These are phyloP conservation scores for Blastomyces silverae DNA, from an alignment of 2,329 filamentous ascomycete genomes.

Conservation along the genomic window DNA sequence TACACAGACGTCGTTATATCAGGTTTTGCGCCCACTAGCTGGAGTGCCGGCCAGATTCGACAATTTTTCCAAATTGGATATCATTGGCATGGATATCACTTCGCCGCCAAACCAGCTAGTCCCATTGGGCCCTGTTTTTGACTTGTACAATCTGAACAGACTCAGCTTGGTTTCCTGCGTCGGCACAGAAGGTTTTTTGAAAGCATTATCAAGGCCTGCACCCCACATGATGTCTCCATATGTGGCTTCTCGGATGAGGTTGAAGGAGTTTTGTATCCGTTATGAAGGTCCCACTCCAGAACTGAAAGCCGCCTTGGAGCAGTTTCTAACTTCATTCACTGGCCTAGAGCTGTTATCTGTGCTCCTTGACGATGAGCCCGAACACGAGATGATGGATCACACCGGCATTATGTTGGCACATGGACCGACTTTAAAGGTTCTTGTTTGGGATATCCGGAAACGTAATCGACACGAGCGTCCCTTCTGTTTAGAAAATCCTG, in stretches of 20 bases:
- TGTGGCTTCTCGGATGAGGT: neutral
- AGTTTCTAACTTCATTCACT: slow-evolving; percentile 9
- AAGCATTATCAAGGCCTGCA: neutral
- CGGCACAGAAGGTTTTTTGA: slow-evolving; percentile 5
- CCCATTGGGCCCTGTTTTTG: neutral
- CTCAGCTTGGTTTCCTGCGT: slow-evolving; percentile 11
- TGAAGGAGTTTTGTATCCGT: slow-evolving; percentile 13
- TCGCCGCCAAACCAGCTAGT: neutral
- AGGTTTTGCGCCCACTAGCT: neutral
- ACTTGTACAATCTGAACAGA: slow-evolving; percentile 8
- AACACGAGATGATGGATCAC: slow-evolving; percentile 1
- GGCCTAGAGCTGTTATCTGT: slow-evolving; percentile 11
- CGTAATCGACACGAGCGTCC: neutral
- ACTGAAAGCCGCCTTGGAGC: neutral
- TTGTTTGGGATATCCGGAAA: slow-evolving; percentile 11
- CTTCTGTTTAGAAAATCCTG: neutral
- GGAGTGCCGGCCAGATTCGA: neutral
- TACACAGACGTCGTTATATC: neutral
- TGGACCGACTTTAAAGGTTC: slow-evolving; percentile 8
- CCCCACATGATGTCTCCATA: neutral
- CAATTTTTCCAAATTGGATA: slow-evolving; percentile 2
- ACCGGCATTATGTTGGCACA: slow-evolving; percentile 1
- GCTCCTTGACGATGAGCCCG: slow-evolving; percentile 1
- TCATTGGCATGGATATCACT: slow-evolving; percentile 8
- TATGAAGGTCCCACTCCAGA: neutral